phyloP scores from a whole-genome alignment of 2,329 filamentous ascomycete genomes.

The Exophiala oligosperma region DNA sequence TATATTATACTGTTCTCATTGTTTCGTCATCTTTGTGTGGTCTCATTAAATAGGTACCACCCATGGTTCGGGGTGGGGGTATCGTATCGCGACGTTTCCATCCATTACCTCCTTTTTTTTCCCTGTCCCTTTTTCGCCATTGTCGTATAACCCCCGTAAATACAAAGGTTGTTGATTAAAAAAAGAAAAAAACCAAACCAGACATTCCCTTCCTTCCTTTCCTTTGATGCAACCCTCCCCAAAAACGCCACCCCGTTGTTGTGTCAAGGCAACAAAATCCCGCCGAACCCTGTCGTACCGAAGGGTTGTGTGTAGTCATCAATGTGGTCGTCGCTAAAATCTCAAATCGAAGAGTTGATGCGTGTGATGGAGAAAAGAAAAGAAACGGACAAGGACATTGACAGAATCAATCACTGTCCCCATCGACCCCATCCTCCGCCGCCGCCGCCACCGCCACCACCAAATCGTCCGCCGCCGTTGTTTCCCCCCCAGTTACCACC shows the following conservation, averaged over 20 bases:
- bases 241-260: no score
- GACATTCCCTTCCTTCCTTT: not conserved
- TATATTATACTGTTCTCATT: no score
- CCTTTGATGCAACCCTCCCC: not conserved
- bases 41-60: no score
- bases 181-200: not conserved
- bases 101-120: no score
- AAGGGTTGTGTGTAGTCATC: no score
- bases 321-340: no score
- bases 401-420: not conserved
- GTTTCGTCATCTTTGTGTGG: no score
- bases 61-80: no score
- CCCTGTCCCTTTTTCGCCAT: no score
- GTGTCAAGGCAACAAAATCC: no score
- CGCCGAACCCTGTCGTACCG: no score
- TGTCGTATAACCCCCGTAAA: not conserved
- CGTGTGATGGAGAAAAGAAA: not conserved
- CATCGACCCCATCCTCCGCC: not conserved
- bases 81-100: no score
- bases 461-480: not conserved
- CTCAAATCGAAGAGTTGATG: not conserved
- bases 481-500: not conserved
- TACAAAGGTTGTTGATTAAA: not conserved
- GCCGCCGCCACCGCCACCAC: not conserved
- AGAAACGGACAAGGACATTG: not conserved